These are phyloP conservation scores for Vitis labrusca DNA, from an alignment of 164 flowering plant species.

Conservation along the genomic window DNA sequence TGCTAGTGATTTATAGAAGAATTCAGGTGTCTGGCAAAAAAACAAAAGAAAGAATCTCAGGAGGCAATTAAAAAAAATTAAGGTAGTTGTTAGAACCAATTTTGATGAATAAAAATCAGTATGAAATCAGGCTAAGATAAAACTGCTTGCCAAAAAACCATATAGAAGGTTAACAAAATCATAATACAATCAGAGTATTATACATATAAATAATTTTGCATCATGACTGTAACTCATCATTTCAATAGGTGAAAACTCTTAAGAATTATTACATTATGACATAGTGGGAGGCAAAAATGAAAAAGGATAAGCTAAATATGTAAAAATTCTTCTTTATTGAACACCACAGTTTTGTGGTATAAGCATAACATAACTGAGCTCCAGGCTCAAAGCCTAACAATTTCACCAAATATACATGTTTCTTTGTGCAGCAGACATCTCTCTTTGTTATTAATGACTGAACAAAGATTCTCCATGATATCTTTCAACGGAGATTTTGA, in stretches of 20 bases:
- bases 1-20: constrained; percentile 82
- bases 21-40: constrained; percentile 69
- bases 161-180: not conserved
- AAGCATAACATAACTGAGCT: not conserved
- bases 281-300: no score
- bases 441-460: not conserved
- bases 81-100: not conserved
- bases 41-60: not conserved
- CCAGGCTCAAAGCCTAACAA: not conserved
- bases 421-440: not conserved
- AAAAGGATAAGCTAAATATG: no score
- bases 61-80: not conserved
- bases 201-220: no score
- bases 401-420: not conserved
- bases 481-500: not conserved
- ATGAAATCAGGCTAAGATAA: not conserved
- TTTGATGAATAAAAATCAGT: not conserved
- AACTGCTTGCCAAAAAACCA: not conserved
- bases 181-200: not conserved
- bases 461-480: not conserved
- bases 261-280: no score
- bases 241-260: no score
- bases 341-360: not conserved
- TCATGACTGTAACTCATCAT: no score
- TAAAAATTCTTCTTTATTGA: no score